Percentiles rank a stretch among this genome's conserved stretches.
phyloP scores from a whole-genome alignment of 805 yeast species.

The Saturnispora sanitii region DNA sequence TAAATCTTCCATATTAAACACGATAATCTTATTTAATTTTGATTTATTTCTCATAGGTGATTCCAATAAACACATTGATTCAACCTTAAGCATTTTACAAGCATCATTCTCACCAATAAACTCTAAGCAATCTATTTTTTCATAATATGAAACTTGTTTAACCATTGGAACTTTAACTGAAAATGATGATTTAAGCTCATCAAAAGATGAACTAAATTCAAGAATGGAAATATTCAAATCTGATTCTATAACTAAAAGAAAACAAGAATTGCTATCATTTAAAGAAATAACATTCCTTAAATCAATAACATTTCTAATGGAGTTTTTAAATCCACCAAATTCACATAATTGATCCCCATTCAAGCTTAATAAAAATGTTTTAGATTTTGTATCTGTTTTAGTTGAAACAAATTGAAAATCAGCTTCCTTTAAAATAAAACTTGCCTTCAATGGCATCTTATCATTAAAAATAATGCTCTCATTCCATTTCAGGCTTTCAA shows the following conservation, averaged over 20 bases:
- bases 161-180: background rate
- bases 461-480: background rate
- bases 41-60: background rate
- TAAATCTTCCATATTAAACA: background rate
- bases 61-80: background rate
- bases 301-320: constrained; percentile 8
- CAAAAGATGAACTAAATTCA: constrained; percentile 2
- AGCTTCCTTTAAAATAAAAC: constrained; percentile 2
- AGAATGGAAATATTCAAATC: constrained; percentile 7
- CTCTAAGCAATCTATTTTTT: constrained; percentile 9
- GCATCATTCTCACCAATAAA: constrained; percentile 2
- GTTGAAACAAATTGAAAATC: constrained; percentile 3
- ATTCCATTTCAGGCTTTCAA: constrained; percentile 2
- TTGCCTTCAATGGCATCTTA: no score
- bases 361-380: background rate
- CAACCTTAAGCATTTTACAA: constrained; percentile 4
- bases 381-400: background rate
- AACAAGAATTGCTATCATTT: constrained; percentile 2
- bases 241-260: constrained; percentile 11
- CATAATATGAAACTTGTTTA: constrained; percentile 10
- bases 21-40: constrained; percentile 1
- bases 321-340: constrained; percentile 2
- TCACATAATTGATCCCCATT: constrained; percentile 7
- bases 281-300: constrained; percentile 9
- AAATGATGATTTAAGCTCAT: background rate